A percentile compares a stretch with the other conserved stretches of the same genome.
phyloP scores from a whole-genome alignment of 208 protist species.

The Trypanosomatidae sp. region DNA sequence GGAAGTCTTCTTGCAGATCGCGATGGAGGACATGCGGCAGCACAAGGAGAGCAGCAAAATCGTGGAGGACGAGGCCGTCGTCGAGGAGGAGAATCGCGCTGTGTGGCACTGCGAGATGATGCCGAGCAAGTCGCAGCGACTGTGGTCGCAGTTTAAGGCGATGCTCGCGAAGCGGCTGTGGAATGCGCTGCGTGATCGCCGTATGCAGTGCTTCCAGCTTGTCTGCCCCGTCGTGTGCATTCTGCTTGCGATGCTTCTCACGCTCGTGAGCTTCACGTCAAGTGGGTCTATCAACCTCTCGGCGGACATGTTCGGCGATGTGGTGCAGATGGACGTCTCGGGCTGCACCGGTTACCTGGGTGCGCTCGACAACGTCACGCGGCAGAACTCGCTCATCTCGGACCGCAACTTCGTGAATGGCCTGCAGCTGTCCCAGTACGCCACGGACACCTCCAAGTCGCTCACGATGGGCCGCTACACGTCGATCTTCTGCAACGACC shows the following conservation, averaged over 20 bases:
- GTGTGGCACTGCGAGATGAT: slow-evolving; percentile 29
- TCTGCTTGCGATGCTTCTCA: slow-evolving; percentile 67
- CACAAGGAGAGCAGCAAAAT: slow-evolving; percentile 8
- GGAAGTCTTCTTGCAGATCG: slow-evolving; percentile 72
- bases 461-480: slow-evolving; percentile 47
- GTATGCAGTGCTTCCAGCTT: slow-evolving; percentile 74
- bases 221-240: slow-evolving; percentile 67
- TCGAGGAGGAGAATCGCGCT: slow-evolving; percentile 35
- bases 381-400: slow-evolving; percentile 12
- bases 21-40: slow-evolving; percentile 28
- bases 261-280: slow-evolving; percentile 32
- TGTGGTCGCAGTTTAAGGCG: slow-evolving; percentile 49
- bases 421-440: slow-evolving; percentile 28
- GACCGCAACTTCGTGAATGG: slow-evolving; percentile 25
- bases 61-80: slow-evolving; percentile 12
- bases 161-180: slow-evolving; percentile 60
- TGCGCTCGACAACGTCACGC: slow-evolving; percentile 14
- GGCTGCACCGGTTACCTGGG: slow-evolving; percentile 29
- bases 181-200: slow-evolving; percentile 55
- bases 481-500: slow-evolving; percentile 26
- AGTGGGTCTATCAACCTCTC: slow-evolving; percentile 30
- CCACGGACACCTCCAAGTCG: slow-evolving; percentile 34
- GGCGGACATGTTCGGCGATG: slow-evolving; percentile 37
- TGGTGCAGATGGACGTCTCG: slow-evolving; percentile 36
- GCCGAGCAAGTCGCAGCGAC: slow-evolving; percentile 2